These are phyloP conservation scores for Suhomyces anneliseae DNA, from an alignment of 1,139 yeast species.

Conservation along the genomic window DNA sequence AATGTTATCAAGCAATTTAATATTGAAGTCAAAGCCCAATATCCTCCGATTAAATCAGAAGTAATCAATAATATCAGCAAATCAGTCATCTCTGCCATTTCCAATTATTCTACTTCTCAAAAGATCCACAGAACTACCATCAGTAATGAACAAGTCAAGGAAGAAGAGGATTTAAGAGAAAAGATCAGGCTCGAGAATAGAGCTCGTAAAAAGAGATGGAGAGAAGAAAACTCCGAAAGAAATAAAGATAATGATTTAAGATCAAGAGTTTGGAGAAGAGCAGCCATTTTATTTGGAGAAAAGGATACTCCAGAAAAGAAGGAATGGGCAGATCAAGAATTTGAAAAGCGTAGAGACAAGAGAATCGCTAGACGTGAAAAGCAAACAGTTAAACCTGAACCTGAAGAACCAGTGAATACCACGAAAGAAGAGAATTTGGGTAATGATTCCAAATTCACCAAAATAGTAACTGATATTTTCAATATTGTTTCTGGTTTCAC, in stretches of 20 bases:
- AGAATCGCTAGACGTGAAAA: constrained; percentile 42
- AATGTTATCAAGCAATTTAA: constrained; percentile 26
- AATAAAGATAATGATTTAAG: constrained; percentile 87
- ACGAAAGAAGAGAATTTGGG: constrained; percentile 8
- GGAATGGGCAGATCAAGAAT: constrained; percentile 80
- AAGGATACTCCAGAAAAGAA: constrained; percentile 51
- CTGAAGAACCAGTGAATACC: constrained; percentile 3
- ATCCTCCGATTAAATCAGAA: constrained; percentile 15
- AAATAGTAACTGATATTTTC: constrained; percentile 36
- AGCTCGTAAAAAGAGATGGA: constrained; percentile 88
- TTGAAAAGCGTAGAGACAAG: constrained; percentile 60
- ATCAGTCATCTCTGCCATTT: constrained; percentile 32
- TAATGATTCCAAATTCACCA: constrained; percentile 25
- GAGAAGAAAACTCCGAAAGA: constrained; percentile 76
- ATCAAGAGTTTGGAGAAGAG: constrained; percentile 73
- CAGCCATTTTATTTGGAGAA: constrained; percentile 65
- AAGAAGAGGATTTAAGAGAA: constrained; percentile 50
- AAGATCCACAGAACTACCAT: constrained; percentile 18
- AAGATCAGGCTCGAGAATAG: constrained; percentile 69
- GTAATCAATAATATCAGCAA: constrained; percentile 31
- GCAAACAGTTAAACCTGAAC: constrained; percentile 8
- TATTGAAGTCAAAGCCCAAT: constrained; percentile 5
- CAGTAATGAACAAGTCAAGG: constrained; percentile 27
- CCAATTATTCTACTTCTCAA: constrained; percentile 24
- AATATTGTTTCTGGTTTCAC: constrained; percentile 37